Base-by-base conservation (phyloP, 2,329 filamentous ascomycete species). In the Cercospora nicotianae region DNA sequence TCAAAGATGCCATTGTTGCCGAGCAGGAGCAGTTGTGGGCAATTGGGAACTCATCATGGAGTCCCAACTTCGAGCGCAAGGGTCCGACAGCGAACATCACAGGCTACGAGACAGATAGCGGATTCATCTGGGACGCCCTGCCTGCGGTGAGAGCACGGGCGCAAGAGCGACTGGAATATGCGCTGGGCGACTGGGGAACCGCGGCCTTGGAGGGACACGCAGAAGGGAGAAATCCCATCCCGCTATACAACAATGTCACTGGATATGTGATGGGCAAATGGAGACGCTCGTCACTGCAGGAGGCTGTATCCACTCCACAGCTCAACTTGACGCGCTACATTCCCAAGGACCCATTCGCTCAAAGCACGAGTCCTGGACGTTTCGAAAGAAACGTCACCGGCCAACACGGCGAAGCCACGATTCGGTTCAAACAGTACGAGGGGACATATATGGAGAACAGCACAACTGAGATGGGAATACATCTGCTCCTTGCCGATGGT, bases 381-480 rank as follows among this genome's bases (percentile, higher is more conserved):
- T 97, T 92, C 86, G 87, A 87, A 28, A 87, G 92, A 70, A 97
- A 97, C 78, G 84, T 96, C 67, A 97, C 93, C 0, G 91, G 92
- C 1, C 76, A 79, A 1, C 84, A 87, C 60, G 92, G 92, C 13
- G 88, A 86, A 69, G 85, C 96, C 68, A 85, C 89, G 69, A 77
- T 97, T 66, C 86, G 89, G 64, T 81, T 96, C 57, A 86, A 87
- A 26, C 87, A 90, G 75, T 77, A 82, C 55, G 80, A 78, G 74
- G 68, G 72, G 9, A 58, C 75, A 75, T 79, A 67, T 71, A 74
- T 66, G 20, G 69, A 83, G 10, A 82, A 85, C n/a, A 80, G 86
- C 28, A 86, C 89, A 33, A 89, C 91, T 60, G 87, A 91, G 74
- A 87, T 94, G 64, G 87, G 86, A 65, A 91, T 89, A 0, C 87